Conservation (phyloP, 371 early-diverging fungal genomes). For the Mortierella polycephala region DNA sequence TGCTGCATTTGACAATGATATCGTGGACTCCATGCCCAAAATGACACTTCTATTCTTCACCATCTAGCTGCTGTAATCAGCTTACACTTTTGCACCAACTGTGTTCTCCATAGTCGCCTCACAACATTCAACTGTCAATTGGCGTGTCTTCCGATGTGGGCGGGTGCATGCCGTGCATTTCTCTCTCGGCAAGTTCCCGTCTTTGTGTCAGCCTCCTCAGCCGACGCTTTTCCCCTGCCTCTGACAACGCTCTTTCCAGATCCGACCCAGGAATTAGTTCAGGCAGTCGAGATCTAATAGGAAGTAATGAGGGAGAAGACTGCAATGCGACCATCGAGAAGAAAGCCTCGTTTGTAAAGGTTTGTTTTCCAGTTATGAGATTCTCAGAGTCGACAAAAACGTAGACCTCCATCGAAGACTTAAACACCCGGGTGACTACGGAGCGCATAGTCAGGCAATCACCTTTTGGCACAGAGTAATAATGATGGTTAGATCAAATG, state of each 20-base stretch:
- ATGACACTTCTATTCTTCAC: too few relatives aligned
- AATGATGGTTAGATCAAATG: too few relatives aligned
- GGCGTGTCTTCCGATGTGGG: too few relatives aligned
- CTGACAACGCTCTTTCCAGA: conserved; percentile 55
- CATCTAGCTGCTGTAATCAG: too few relatives aligned
- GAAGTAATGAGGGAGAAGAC: conserved; percentile 11
- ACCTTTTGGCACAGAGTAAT: conserved; percentile 4
- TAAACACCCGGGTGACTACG: conserved; percentile 65
- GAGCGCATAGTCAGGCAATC: conserved; percentile 70
- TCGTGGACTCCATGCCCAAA: too few relatives aligned
- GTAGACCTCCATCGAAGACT: conserved; percentile 72
- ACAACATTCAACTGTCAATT: too few relatives aligned
- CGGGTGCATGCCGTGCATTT: conserved; percentile 11
- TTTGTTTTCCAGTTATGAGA: conserved; percentile 63
- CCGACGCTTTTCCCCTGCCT: conserved; percentile 60
- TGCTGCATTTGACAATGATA: too few relatives aligned
- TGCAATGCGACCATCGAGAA: conserved; percentile 61
- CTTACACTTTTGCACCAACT: too few relatives aligned
- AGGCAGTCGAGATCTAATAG: conserved; percentile 36
- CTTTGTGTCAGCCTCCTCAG: conserved; percentile 58
- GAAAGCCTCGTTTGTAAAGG: conserved; percentile 72
- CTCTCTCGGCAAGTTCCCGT: conserved; percentile 56
- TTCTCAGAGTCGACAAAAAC: conserved; percentile 72
- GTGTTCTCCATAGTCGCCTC: too few relatives aligned
- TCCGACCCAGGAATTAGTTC: conserved; percentile 58